phyloP scores from a whole-genome alignment of 2,329 filamentous ascomycete species.

The Trichoderma aggressivum region DNA sequence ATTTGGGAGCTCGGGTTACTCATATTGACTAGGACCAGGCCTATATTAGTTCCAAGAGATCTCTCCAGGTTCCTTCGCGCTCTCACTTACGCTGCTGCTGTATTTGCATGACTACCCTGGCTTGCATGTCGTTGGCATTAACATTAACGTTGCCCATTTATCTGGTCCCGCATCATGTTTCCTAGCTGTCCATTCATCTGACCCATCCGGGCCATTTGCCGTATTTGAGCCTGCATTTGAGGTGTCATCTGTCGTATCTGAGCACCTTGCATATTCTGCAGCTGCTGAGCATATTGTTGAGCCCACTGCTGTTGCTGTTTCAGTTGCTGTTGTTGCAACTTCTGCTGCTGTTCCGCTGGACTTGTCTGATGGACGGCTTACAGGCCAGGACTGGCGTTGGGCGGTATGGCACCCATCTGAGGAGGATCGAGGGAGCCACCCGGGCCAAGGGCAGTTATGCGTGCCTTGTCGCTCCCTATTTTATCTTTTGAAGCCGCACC shows the following conservation, averaged over 20 bases:
- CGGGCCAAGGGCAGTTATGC: background rate
- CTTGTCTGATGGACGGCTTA: too few relatives aligned
- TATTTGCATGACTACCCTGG: conserved; percentile 37
- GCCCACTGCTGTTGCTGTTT: conserved; percentile 42
- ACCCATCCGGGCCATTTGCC: conserved; percentile 38
- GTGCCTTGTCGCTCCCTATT: background rate
- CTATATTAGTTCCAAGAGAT: too few relatives aligned
- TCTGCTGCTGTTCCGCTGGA: conserved; percentile 27
- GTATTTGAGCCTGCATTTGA: conserved; percentile 38
- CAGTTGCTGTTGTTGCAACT: conserved; percentile 38
- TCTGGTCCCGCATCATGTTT: conserved; percentile 38
- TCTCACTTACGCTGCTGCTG: conserved; percentile 30
- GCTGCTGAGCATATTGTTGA: conserved; percentile 43
- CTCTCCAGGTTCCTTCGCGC: too few relatives aligned
- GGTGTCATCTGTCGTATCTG: conserved; percentile 34
- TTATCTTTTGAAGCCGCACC: background rate
- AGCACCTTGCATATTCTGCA: conserved; percentile 41
- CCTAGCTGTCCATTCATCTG: conserved; percentile 34
- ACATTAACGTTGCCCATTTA: conserved; percentile 31
- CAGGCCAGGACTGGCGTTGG: too few relatives aligned
- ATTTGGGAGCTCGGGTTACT: too few relatives aligned
- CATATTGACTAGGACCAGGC: too few relatives aligned
- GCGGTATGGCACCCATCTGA: too few relatives aligned
- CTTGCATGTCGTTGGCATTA: conserved; percentile 34
- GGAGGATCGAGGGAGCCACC: too few relatives aligned